Evolutionary conservation across 345 rosid species (phyloP), one percentile per base, ranked within the genome.

Genomic region (Excoecaria cochinchinensis): DNA sequence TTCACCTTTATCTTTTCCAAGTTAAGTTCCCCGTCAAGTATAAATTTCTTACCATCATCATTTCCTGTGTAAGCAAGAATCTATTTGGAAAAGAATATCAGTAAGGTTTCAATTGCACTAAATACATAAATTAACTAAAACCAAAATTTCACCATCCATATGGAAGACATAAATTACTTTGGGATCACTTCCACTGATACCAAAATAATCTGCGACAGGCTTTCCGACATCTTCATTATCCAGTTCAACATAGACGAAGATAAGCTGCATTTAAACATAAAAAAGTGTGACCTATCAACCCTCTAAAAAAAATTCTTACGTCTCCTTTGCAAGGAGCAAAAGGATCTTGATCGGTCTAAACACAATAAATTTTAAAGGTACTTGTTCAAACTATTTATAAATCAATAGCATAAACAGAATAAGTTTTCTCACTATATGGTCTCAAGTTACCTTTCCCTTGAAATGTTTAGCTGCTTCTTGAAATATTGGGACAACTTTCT

Each of bases 151-250:
- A 39, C 36, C 25, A 31, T 71, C 12, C 9, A 53, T n/a, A 5
- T 6, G 46, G 63, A 61, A 15, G 59, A 77, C 1, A 25, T 1
- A 44, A 47, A 75, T 77, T 88, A 90, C 98, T 56, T 75, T 82
- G 69, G 99, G 90, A 74, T 84, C 89, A 78, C 80, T 78, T 74
- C 90, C 91, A 19, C 86, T 73, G 71, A 92, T 82, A 71, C 98
- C 98, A 80, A 96, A 96, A 84, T 93, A 96, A 3, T 96, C 97
- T 72, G 99, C 87, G 31, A 96, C 95, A 51, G 97, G 98, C 84
- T 84, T 90, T 79, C 98, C 99, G 69, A 83, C 86, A 60, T 93
- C 99, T 84, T 96, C 97, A 69, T 92, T 89, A 69, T 93, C 98
- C 92, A 89, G 78, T 72, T 96, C 95, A 78, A 93, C 98, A 74